These are phyloP conservation scores for Starmerella floricola DNA, from an alignment of 805 yeast species.

Conservation along the genomic window DNA sequence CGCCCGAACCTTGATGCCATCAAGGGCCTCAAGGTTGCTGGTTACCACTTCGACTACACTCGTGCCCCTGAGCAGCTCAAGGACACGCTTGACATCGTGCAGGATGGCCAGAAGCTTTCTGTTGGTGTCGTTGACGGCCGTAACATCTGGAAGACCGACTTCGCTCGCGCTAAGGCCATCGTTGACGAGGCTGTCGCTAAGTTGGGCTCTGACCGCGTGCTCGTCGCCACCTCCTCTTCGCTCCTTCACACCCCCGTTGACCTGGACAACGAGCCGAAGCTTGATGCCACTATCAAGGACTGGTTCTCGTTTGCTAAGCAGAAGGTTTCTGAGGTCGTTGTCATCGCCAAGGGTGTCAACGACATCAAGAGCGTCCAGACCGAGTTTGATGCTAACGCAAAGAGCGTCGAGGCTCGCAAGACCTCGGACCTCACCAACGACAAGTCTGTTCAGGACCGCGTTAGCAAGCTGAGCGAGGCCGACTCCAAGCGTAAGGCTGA, in stretches of 20 bases:
- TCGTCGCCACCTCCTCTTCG: conserved; percentile 92
- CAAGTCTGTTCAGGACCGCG: conserved; percentile 78
- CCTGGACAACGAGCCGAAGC: conserved; percentile 80
- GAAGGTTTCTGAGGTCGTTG: conserved; percentile 83
- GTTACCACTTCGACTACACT: conserved; percentile 92
- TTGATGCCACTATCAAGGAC: conserved; percentile 82
- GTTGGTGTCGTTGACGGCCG: conserved; percentile 98
- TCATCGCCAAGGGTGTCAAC: conserved; percentile 74
- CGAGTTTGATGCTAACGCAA: conserved; percentile 73
- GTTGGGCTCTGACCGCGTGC: conserved; percentile 59
- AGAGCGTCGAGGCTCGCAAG: conserved; percentile 72
- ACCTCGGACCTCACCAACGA: conserved; percentile 84
- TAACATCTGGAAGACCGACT: conserved; percentile 98
- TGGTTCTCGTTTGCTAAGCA: conserved; percentile 99
- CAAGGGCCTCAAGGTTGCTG: conserved; percentile 82
- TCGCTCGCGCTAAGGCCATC: conserved; percentile 67
- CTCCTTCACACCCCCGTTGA: conserved; percentile 98
- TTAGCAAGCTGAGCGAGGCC: conserved; percentile 55
- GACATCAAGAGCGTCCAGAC: conserved; percentile 56
- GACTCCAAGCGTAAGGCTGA: conserved; percentile 71
- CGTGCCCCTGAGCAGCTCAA: conserved; percentile 95
- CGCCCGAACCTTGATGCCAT: conserved; percentile 89
- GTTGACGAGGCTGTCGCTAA: conserved; percentile 73
- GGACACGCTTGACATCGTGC: conserved; percentile 55
- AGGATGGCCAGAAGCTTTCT: conserved; percentile 66